Percentiles rank a stretch among this genome's conserved stretches.
Conservation (phyloP, 2,329 filamentous ascomycete genomes). For the Fusarium sp. region DNA sequence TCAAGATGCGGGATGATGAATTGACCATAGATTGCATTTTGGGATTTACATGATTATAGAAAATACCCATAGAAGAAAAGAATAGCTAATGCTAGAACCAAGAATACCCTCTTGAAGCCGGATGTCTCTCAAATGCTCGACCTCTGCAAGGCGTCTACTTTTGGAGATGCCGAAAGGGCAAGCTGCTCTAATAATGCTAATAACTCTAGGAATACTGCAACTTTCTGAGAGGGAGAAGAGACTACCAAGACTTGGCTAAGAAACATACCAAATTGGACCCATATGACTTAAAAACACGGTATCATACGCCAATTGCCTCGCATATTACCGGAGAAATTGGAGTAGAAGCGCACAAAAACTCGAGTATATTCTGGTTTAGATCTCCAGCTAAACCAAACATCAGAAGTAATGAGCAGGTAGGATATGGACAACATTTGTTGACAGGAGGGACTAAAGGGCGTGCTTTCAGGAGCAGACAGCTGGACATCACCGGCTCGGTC, state of each 20-base stretch:
- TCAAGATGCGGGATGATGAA: not conserved
- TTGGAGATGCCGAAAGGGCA: not conserved
- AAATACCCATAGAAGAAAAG: not conserved
- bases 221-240: not conserved
- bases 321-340: not conserved
- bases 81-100: not conserved
- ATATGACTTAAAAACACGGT: not conserved
- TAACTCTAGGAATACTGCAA: not conserved
- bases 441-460: no score
- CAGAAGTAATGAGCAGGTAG: not conserved
- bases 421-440: not conserved
- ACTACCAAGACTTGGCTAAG: not conserved
- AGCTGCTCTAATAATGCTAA: not conserved
- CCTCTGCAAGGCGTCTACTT: not conserved
- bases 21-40: not conserved
- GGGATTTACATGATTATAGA: not conserved
- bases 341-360: fast-evolving
- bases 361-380: not conserved
- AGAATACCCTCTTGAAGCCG: not conserved
- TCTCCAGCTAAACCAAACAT: no score
- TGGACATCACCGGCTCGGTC: no score
- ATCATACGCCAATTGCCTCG: not conserved
- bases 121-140: not conserved
- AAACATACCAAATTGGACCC: not conserved
- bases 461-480: no score